Base-by-base conservation (phyloP, 2,329 filamentous ascomycete genomes). In the Fusarium algeriense region DNA sequence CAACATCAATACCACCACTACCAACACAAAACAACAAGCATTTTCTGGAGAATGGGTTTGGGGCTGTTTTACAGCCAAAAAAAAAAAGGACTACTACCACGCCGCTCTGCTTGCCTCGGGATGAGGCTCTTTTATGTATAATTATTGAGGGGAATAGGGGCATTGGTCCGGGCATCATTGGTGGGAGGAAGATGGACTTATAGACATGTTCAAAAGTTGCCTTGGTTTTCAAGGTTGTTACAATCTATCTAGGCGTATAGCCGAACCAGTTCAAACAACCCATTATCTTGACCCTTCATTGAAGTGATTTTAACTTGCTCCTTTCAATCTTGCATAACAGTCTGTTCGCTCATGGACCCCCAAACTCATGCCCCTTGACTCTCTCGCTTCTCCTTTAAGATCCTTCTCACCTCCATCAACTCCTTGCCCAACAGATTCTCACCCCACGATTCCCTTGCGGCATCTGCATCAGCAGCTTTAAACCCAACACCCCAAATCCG, bases 401-500 rank as follows among this genome's bases (percentile, higher is more conserved):
- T 81, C 70, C 78, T 81, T 67, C 90, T 85, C 30, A 89, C 88
- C 57, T 82, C 83, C 87, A 88, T 88, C 77, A 92, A 78, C 28
- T 86, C 89, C 80, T 87, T 87, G 0, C 90, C 91, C 49, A 93
- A 77, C 62, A 92, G 75, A 79, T 93, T 93, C 80, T 86, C 62
- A 1, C 91, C 91, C 91, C 90, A 93, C 6, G 78, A 71, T 20
- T 80, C 76, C 50, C 85, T 83, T 53, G 84, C 83, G 3, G 30
- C 68, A 60, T 80, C 82, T 5, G 89, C 90, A 73, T 85, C 80
- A 20, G 79, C 81, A 11, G 84, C 86, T 5, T 75, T 80, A 73
- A 88, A 91, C 9, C 91, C 91, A 48, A 93, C 81, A 3, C 90
- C 91, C 91, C 90, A 93, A 58, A 92, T 86, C 8, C 83, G 76